Base-by-base conservation (phyloP, 257 asterid species). In the Cinchona pubescens region DNA sequence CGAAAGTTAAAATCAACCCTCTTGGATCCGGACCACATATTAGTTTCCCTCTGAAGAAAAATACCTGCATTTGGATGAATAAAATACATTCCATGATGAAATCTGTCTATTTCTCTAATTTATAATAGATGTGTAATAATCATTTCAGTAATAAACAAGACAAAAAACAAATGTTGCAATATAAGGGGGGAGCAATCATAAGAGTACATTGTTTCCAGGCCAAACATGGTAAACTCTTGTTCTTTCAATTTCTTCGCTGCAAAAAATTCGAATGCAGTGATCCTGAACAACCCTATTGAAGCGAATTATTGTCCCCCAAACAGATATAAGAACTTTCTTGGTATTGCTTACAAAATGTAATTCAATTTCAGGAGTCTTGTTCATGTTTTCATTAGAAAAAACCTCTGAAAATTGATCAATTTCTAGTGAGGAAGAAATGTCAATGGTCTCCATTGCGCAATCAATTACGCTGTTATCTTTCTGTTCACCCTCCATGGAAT, bases 171-270 rank as follows among this genome's bases (percentile, higher is more conserved):
- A 27, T 5, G 15, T 30, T 13, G 15, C 0, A 32, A 6, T 15
- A 4, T 38, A 35, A 27, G 4, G 19, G 2, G 25, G 21, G 9
- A 51, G 59, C 59, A n/a, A 51, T 5, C 10, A 23, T 2, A 8
- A 30, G 45, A 5, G 29, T 69, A 77, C 81, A 78, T 81, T 81
- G 40, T 81, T 81, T 64, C 87, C 83, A 15, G 83, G 83, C 85
- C 85, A 81, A 42, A 81, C 82, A 66, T 84, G 83, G 80, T 81
- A 81, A 49, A 79, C 67, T 69, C 82, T 81, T 19, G 81, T 63
- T 53, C 38, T 68, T 66, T 58, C 72, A 27, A 71, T 38, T 51
- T 63, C 72, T 7, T 27, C 51, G 64, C 79, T 69, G 2, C 61
- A 43, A 51, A 35, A 83, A 46, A n/a, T 11, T 32, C 37, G 69